These are phyloP conservation scores for Calycina marina DNA, from an alignment of 2,329 filamentous ascomycete genomes.

Conservation along the genomic window DNA sequence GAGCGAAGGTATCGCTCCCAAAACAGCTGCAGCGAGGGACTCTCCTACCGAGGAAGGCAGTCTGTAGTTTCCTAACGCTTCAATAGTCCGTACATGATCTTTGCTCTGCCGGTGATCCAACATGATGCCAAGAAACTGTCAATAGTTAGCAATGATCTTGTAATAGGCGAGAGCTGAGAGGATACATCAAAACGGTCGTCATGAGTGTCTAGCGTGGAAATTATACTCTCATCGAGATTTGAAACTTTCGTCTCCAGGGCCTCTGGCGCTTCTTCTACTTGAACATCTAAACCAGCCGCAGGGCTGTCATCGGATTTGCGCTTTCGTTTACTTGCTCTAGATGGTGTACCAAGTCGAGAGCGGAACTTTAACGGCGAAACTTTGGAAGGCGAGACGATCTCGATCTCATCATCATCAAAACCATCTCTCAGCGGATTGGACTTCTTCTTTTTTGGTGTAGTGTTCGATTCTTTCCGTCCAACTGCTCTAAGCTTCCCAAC, in stretches of 20 bases:
- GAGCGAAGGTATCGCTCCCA: conserved; percentile 48
- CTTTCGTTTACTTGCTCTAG: conserved; percentile 53
- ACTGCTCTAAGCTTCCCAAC: conserved; percentile 24
- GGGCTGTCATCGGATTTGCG: conserved; percentile 52
- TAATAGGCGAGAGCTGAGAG: conserved; percentile 1
- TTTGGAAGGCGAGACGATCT: conserved; percentile 31
- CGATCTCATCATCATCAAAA: conserved; percentile 46
- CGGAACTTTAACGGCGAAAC: conserved; percentile 30
- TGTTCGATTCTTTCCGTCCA: conserved; percentile 25
- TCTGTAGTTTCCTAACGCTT: conserved; percentile 47
- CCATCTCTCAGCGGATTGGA: conserved; percentile 53
- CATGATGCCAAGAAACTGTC: conserved; percentile 21
- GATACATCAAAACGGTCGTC: conserved; percentile 28
- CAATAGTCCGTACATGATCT: conserved; percentile 47
- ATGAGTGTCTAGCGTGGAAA: conserved; percentile 25
- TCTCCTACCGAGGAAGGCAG: conserved; percentile 49
- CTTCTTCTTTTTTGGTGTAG: conserved; percentile 49
- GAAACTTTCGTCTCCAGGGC: conserved; percentile 9
- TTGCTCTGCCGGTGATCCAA: conserved; percentile 24
- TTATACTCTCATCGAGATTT: conserved; percentile 21
- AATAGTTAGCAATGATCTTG: neutral
- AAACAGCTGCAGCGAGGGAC: conserved; percentile 51
- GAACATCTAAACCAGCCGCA: conserved; percentile 34
- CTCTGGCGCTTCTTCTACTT: conserved; percentile 10
- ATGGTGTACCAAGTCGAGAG: conserved; percentile 38